Evolutionary conservation across 2,329 filamentous ascomycete genomes (phyloP).

Genomic region (Aspergillus spinulosporus): DNA sequence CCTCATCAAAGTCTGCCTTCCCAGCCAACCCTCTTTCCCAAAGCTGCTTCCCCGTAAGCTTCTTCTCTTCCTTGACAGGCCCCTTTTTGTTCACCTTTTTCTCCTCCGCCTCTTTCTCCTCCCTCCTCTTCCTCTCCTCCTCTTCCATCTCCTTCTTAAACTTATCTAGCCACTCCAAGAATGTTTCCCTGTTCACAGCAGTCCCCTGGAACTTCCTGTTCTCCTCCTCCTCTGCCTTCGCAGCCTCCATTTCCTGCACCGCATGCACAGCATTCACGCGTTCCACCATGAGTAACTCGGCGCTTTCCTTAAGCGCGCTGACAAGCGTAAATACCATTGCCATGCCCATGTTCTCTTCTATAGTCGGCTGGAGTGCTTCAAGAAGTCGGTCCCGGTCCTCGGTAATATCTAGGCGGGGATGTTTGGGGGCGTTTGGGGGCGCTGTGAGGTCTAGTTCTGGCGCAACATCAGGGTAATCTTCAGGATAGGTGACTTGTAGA

Average conservation of each 20-base stretch:
- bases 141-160: constrained; percentile 84
- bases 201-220: constrained; percentile 96
- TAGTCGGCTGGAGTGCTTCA: constrained; percentile 67
- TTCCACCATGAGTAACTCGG: constrained; percentile 79
- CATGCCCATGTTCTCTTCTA: constrained; percentile 94
- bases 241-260: constrained; percentile 53
- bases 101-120: constrained; percentile 74
- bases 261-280: constrained; percentile 65
- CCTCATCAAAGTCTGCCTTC: constrained; percentile 66
- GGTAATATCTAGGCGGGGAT: constrained; percentile 74
- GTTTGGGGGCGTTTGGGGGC: constrained; percentile 67
- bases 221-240: constrained; percentile 77
- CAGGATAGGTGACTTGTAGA: constrained; percentile 85
- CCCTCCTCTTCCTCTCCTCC: constrained; percentile 60
- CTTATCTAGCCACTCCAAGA: constrained; percentile 74
- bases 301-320: constrained; percentile 81
- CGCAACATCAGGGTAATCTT: constrained; percentile 82
- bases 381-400: constrained; percentile 77
- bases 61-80: constrained; percentile 64
- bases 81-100: constrained; percentile 81
- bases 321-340: constrained; percentile 95
- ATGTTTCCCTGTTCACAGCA: constrained; percentile 81
- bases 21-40: constrained; percentile 73
- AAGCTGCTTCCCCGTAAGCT: constrained; percentile 70
- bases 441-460: constrained; percentile 78